Percentiles rank a stretch among this genome's conserved stretches.
phyloP scores from a whole-genome alignment of 768 basidiomycete species.

The Leccinum imitatum region DNA sequence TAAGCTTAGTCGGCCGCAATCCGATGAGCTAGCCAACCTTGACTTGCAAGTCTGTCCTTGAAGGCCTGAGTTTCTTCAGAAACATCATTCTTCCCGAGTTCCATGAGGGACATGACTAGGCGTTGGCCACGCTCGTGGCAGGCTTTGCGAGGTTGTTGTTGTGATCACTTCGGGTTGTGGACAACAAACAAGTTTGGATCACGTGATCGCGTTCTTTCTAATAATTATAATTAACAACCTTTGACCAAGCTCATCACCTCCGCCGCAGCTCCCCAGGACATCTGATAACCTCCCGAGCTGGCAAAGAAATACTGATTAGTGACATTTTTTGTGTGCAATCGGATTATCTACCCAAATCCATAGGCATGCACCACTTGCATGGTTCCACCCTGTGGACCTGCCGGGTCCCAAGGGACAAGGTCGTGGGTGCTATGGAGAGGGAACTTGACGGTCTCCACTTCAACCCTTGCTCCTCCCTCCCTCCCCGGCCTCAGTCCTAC shows the following conservation, averaged over 20 bases:
- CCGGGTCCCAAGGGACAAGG: constrained; percentile 19
- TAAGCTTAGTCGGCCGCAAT: constrained; percentile 7
- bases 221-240: background rate
- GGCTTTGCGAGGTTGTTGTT: constrained; percentile 11
- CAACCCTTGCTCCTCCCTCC: constrained; percentile 55
- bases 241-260: constrained; percentile 36
- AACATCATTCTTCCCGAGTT: constrained; percentile 40
- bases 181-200: constrained; percentile 31
- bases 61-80: constrained; percentile 38
- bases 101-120: constrained; percentile 36
- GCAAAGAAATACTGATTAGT: constrained; percentile 12
- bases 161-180: background rate
- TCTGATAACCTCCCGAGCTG: constrained; percentile 40
- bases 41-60: constrained; percentile 37
- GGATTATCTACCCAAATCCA: constrained; percentile 49
- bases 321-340: background rate
- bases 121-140: constrained; percentile 11
- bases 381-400: constrained; percentile 20
- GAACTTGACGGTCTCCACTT: constrained; percentile 42
- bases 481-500: constrained; percentile 60
- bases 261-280: constrained; percentile 44
- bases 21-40: constrained; percentile 29
- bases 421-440: constrained; percentile 29
- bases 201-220: constrained; percentile 31
- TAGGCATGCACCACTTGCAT: constrained; percentile 55